These are phyloP conservation scores for Clonostachys byssicola DNA, from an alignment of 2,329 filamentous ascomycete species.

Conservation along the genomic window DNA sequence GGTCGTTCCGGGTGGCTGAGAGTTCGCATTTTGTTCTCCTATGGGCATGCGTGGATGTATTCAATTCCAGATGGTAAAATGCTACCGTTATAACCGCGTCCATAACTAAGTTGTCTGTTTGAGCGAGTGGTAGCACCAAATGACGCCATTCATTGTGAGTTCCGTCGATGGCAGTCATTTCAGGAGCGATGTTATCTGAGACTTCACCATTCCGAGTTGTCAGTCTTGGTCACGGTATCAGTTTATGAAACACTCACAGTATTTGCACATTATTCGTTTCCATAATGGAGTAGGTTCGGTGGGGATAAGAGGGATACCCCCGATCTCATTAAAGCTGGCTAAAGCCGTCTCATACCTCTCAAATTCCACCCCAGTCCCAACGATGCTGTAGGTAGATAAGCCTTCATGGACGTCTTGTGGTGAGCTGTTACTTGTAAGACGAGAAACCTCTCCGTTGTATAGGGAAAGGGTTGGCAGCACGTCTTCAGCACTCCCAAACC, in stretches of 20 bases:
- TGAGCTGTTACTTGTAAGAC: too few species aligned
- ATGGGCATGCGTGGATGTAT: too few species aligned
- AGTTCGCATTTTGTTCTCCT: too few species aligned
- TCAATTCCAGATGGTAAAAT: slow-evolving; percentile 9
- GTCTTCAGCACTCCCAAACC: too few species aligned
- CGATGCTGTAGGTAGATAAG: too few species aligned
- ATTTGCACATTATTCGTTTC: slow-evolving; percentile 1
- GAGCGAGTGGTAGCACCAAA: slow-evolving; percentile 10
- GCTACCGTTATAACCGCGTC: slow-evolving; percentile 14
- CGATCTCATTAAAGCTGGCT: too few species aligned
- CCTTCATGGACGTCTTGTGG: too few species aligned
- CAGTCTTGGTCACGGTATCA: neutral
- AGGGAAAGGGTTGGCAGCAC: too few species aligned
- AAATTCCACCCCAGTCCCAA: too few species aligned
- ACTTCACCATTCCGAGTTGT: slow-evolving; percentile 4
- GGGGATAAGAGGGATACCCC: neutral
- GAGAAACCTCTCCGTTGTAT: too few species aligned
- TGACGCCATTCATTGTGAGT: slow-evolving; percentile 10
- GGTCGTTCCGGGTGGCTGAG: too few species aligned
- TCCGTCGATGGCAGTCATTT: slow-evolving; percentile 13
- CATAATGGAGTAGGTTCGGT: neutral
- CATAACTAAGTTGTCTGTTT: slow-evolving; percentile 12
- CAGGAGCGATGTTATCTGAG: slow-evolving; percentile 10
- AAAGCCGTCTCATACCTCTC: too few species aligned
- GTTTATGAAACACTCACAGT: neutral